Percentiles rank a stretch among this genome's conserved stretches.
Evolutionary conservation across 768 basidiomycete genomes (phyloP).

Genomic region (Leccinum uliginosum): DNA sequence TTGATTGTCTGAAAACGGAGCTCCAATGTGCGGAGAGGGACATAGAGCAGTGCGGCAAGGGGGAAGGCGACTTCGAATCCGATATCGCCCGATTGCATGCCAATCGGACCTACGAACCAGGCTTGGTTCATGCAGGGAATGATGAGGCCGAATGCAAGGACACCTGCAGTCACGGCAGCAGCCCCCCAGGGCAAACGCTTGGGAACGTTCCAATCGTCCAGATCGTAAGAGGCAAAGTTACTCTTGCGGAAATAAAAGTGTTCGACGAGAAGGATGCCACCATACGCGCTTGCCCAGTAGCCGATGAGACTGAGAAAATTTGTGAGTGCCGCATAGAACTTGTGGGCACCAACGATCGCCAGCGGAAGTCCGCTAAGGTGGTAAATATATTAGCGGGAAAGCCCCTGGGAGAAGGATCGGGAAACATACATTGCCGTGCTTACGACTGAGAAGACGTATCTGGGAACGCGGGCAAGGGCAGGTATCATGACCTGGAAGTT

Average conservation of each 20-base stretch:
- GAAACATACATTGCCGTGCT: slow-evolving; percentile 61
- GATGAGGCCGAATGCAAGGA: slow-evolving; percentile 50
- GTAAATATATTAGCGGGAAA: slow-evolving; percentile 3
- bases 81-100: slow-evolving; percentile 60
- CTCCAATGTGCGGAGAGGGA: slow-evolving; percentile 52
- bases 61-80: slow-evolving; percentile 61
- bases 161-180: slow-evolving; percentile 52
- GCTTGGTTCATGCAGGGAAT: slow-evolving; percentile 68
- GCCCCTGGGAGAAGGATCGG: neutral
- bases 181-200: slow-evolving; percentile 54
- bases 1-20: slow-evolving; percentile 29
- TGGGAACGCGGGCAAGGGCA: slow-evolving; percentile 50
- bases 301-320: slow-evolving; percentile 68
- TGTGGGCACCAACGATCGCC: slow-evolving; percentile 63
- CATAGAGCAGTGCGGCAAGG: slow-evolving; percentile 44
- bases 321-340: slow-evolving; percentile 59
- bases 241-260: slow-evolving; percentile 61
- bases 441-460: slow-evolving; percentile 65
- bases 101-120: slow-evolving; percentile 71
- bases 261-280: slow-evolving; percentile 57
- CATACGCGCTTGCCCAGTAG: slow-evolving; percentile 58
- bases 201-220: slow-evolving; percentile 48
- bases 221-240: slow-evolving; percentile 45
- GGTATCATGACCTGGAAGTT: slow-evolving; percentile 70
- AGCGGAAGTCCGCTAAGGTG: slow-evolving; percentile 55